Evolutionary conservation across 2,329 filamentous ascomycete genomes (phyloP).

Genomic region (Nemania sp.): DNA sequence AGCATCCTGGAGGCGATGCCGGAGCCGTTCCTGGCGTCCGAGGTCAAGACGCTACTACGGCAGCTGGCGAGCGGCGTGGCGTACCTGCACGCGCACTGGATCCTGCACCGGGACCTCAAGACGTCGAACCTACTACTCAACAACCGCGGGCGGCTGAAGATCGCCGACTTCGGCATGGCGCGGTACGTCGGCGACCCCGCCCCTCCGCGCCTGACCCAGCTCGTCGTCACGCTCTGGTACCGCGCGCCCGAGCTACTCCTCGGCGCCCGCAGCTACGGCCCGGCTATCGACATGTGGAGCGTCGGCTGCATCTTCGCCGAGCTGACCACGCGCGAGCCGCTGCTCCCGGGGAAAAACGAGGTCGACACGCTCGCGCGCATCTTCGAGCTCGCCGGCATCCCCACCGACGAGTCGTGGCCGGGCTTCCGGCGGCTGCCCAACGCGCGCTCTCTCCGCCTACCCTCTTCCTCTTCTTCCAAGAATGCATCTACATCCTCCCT

Average conservation of each 20-base stretch:
- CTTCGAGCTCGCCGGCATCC: constrained; percentile 86
- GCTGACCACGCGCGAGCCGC: constrained; percentile 77
- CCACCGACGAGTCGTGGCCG: constrained; percentile 82
- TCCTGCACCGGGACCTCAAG: constrained; percentile 91
- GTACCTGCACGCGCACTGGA: constrained; percentile 87
- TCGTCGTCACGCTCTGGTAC: constrained; percentile 98
- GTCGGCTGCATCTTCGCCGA: constrained; percentile 95
- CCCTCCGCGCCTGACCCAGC: constrained; percentile 76
- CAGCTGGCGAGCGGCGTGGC: constrained; percentile 80
- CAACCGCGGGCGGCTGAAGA: constrained; percentile 91
- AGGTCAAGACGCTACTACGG: constrained; percentile 85
- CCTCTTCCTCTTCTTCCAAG: constrained; percentile 46
- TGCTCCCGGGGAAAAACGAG: constrained; percentile 89
- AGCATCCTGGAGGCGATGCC: constrained; percentile 91
- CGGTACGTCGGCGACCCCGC: constrained; percentile 81
- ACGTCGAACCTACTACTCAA: constrained; percentile 93
- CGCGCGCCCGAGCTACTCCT: constrained; percentile 88
- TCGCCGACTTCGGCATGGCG: constrained; percentile 98
- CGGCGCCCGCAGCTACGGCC: constrained; percentile 73
- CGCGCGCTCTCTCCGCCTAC: constrained; percentile 75
- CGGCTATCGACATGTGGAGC: constrained; percentile 91
- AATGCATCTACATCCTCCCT: constrained; percentile 50
- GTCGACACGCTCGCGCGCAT: constrained; percentile 87
- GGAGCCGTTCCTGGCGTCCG: constrained; percentile 88
- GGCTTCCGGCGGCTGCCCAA: constrained; percentile 85